Base-by-base conservation (phyloP, 495 filamentous ascomycete species). In the Aspergillus taichungensis region DNA sequence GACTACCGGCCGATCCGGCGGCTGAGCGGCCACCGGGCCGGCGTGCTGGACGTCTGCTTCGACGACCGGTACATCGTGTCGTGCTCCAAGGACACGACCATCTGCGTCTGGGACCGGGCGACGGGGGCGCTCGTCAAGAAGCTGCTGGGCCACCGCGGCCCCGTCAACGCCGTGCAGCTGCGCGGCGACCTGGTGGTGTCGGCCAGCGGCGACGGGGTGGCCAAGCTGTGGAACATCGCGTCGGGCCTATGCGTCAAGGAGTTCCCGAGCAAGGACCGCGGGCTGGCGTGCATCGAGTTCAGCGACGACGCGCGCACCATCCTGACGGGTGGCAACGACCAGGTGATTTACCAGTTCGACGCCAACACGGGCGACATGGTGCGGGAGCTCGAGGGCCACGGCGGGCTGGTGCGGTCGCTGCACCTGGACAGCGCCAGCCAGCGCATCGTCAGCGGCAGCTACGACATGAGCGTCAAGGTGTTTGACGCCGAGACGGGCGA, bases 261-360 rank as follows among this genome's bases (percentile, higher is more conserved):
- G 58, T 94, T 98, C 56, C 56, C 72, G 8, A 86, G 85, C 44
- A 86, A 91, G 59, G 87, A 83, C 58, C 87, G 89, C 53, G 92
- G 94, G 8, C 78, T 98, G 32, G 92, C 92, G 1, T 95, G 92
- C 60, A 87, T 91, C 45, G 92, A 98, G 61, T 95, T 97, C 62
- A 88, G 83, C 41, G 85, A 94, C 43, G 92, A 98, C 61, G 85
- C 83, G 9, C 80, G 83, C 36, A 87, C 82, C 45, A 88, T 98
- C 32, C 80, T 94, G 12, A 88, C 88, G 5, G 92, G 92, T 33
- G 92, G 92, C 18, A 98, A 95, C 57, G 92, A 96, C 60, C 79
- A 85, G 56, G 78, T 88, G 29, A 95, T 96, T 49, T 91, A 94
- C 54, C 83, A 95, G 50, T 98, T 91, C 74, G 87, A 97, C 59